Evolutionary conservation across 1,284 basidiomycete species (phyloP).

Genomic region (Ganoderma lingzhi): DNA sequence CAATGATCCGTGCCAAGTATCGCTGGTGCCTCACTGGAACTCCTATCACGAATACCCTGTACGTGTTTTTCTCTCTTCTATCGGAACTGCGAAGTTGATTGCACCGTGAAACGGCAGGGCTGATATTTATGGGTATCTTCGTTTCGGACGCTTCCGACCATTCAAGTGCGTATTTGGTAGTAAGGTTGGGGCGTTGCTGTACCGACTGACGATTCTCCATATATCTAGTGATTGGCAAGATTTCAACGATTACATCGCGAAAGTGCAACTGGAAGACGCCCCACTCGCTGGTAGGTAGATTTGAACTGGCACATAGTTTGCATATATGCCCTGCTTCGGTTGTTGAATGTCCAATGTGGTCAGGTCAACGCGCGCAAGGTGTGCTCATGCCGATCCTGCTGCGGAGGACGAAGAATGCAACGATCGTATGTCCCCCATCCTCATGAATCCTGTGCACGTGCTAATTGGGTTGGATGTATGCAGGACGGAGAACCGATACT

Average conservation of each 20-base stretch:
- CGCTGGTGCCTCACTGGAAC: slow-evolving; percentile 80
- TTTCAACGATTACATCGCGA: slow-evolving; percentile 66
- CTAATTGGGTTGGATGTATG: slow-evolving; percentile 16
- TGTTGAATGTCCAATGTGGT: neutral
- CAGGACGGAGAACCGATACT: slow-evolving; percentile 69
- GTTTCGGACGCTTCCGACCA: slow-evolving; percentile 71
- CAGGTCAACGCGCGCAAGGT: slow-evolving; percentile 60
- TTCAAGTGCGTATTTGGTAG: slow-evolving; percentile 53
- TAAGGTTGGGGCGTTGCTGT: neutral
- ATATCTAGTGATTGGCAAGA: slow-evolving; percentile 57
- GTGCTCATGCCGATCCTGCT: slow-evolving; percentile 67
- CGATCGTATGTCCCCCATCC: slow-evolving; percentile 41
- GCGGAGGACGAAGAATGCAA: slow-evolving; percentile 68
- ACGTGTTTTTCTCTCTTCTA: slow-evolving; percentile 36
- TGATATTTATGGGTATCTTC: slow-evolving; percentile 73
- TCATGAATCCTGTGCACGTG: neutral
- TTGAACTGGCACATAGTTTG: neutral
- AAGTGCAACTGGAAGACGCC: slow-evolving; percentile 60
- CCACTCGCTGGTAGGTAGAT: slow-evolving; percentile 56
- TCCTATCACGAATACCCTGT: slow-evolving; percentile 75
- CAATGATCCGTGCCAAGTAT: slow-evolving; percentile 64
- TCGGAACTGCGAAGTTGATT: neutral
- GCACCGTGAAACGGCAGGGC: slow-evolving; percentile 48
- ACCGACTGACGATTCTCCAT: neutral
- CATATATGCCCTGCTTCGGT: neutral